phyloP scores from a whole-genome alignment of 805 yeast species.

The Sugiyamaella americana region DNA sequence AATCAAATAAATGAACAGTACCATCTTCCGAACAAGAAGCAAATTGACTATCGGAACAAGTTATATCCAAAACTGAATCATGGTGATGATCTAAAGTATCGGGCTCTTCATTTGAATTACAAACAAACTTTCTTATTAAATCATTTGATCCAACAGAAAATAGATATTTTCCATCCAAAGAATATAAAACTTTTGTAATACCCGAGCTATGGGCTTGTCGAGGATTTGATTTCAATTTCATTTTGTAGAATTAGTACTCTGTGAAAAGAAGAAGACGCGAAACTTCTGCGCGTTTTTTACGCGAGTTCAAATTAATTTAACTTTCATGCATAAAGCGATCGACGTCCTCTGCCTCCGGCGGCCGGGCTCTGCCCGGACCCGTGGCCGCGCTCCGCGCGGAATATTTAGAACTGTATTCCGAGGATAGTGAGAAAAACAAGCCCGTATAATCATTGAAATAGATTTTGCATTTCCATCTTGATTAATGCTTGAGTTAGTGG shows the following conservation, averaged over 20 bases:
- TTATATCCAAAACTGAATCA: slow-evolving; percentile 23
- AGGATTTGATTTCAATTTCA: slow-evolving; percentile 8
- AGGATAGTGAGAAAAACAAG: too few species aligned
- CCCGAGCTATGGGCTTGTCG: slow-evolving; percentile 34
- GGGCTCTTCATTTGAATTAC: slow-evolving; percentile 29
- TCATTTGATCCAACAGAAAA: slow-evolving; percentile 33
- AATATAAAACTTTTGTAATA: slow-evolving; percentile 29
- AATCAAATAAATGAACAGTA: slow-evolving; percentile 26
- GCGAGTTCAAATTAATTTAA: too few species aligned
- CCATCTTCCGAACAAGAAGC: slow-evolving; percentile 44
- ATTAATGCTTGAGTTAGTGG: too few species aligned
- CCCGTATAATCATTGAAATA: too few species aligned
- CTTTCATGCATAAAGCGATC: too few species aligned
- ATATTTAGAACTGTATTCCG: too few species aligned
- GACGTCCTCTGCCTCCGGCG: too few species aligned
- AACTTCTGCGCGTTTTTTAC: too few species aligned
- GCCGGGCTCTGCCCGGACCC: too few species aligned
- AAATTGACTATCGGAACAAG: slow-evolving; percentile 25
- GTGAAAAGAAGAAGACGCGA: background rate
- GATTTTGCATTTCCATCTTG: too few species aligned
- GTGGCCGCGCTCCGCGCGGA: too few species aligned
- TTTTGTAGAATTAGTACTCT: background rate
- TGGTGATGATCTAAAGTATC: background rate
- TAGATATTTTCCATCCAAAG: slow-evolving; percentile 30
- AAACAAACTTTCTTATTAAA: slow-evolving; percentile 30